phyloP scores from a whole-genome alignment of 805 yeast species.

The Sungouiozyma ichnusensis region DNA sequence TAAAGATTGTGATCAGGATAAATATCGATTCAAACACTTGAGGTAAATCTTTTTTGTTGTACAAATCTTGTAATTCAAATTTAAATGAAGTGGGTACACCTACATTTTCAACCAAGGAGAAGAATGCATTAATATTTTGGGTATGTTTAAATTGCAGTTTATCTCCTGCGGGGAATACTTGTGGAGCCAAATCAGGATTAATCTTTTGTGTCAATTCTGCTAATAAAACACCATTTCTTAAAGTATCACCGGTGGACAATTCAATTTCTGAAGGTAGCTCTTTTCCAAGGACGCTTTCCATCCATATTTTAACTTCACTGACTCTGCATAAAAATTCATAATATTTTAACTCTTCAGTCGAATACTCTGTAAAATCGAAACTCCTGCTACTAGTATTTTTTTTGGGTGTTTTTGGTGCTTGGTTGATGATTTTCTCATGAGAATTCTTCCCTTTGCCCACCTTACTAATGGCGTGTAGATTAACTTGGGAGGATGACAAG shows the following conservation, averaged over 20 bases:
- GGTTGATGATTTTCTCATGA: neutral
- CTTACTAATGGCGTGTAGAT: constrained; percentile 1
- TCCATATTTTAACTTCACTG: constrained; percentile 74
- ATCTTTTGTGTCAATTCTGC: constrained; percentile 70
- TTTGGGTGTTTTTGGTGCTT: neutral
- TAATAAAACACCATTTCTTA: constrained; percentile 76
- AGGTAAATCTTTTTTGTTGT: constrained; percentile 85
- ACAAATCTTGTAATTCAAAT: constrained; percentile 86
- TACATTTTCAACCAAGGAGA: constrained; percentile 55
- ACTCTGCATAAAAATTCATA: constrained; percentile 77
- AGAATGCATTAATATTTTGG: constrained; percentile 81
- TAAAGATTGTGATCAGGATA: constrained; percentile 69
- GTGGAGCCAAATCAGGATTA: constrained; percentile 50
- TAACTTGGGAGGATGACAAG: constrained; percentile 17
- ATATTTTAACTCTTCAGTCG: constrained; percentile 31
- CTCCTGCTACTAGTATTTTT: constrained; percentile 1
- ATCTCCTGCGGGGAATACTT: constrained; percentile 45
- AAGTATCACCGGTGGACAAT: constrained; percentile 43
- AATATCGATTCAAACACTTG: constrained; percentile 90
- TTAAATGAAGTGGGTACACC: constrained; percentile 79
- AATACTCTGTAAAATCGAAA: constrained; percentile 3
- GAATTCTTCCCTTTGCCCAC: neutral
- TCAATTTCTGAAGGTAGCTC: constrained; percentile 46
- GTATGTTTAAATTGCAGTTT: constrained; percentile 81
- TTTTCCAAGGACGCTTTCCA: constrained; percentile 52